phyloP scores from a whole-genome alignment of 2,329 filamentous ascomycete species.

The Trichoderma guizhouense region DNA sequence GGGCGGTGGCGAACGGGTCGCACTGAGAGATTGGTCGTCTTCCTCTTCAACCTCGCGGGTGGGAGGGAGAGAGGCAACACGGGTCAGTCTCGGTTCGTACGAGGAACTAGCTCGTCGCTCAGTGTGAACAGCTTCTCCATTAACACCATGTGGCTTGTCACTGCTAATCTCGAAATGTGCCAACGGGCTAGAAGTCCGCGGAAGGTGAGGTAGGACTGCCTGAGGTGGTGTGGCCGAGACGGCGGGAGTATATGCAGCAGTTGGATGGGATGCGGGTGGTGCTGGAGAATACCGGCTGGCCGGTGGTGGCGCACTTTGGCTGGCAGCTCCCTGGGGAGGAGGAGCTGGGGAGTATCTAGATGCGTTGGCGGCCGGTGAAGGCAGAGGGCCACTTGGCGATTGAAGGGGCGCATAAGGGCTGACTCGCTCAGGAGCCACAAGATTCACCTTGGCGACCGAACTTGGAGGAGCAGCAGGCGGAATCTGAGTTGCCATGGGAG shows the following conservation, averaged over 20 bases:
- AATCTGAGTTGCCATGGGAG: conserved; percentile 23
- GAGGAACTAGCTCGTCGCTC: conserved; percentile 51
- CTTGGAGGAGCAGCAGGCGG: conserved; percentile 25
- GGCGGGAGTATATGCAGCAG: conserved; percentile 41
- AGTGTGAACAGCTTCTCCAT: conserved; percentile 40
- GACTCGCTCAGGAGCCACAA: conserved; percentile 52
- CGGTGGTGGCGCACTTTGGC: conserved; percentile 39
- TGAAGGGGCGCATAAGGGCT: conserved; percentile 53
- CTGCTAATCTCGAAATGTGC: conserved; percentile 59
- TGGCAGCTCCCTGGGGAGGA: conserved; percentile 37
- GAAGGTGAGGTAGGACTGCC: conserved; percentile 54
- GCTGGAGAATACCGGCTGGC: conserved; percentile 54
- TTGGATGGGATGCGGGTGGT: conserved; percentile 39
- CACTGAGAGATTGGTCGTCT: conserved; percentile 28
- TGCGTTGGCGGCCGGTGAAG: conserved; percentile 34
- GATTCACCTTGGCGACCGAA: conserved; percentile 27
- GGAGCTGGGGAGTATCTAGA: conserved; percentile 63
- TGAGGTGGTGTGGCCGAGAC: conserved; percentile 38
- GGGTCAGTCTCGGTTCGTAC: conserved; percentile 53
- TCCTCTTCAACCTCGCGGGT: conserved; percentile 61
- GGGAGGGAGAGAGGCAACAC: conserved; percentile 56
- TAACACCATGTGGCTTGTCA: conserved; percentile 34
- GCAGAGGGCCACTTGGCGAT: conserved; percentile 30
- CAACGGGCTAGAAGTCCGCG: conserved; percentile 63
- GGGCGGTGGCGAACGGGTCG: conserved; percentile 25